A percentile compares a stretch with the other conserved stretches of the same genome.
These are phyloP conservation scores for Acanthamoeba sp. DNA, from an alignment of 208 protist genomes.

Conservation along the genomic window DNA sequence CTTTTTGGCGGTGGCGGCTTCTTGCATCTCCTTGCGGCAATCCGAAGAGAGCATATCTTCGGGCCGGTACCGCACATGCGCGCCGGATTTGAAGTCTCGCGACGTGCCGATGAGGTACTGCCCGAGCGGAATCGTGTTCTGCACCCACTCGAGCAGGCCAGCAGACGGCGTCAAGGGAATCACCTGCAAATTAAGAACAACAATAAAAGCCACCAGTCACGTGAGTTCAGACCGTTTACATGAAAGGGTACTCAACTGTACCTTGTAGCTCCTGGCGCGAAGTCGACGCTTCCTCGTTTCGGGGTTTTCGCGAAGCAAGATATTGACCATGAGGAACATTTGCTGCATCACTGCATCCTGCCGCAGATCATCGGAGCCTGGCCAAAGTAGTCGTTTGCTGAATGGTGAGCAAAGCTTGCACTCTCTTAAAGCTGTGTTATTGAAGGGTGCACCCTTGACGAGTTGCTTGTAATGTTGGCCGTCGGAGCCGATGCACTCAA, in stretches of 20 bases:
- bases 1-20: slow-evolving; percentile 49
- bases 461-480: slow-evolving; percentile 92
- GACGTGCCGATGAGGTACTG: slow-evolving; percentile 91
- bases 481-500: slow-evolving; percentile 92
- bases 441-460: slow-evolving; percentile 88
- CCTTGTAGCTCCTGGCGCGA: slow-evolving; percentile 94
- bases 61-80: slow-evolving; percentile 65
- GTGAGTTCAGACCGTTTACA: no score
- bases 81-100: slow-evolving; percentile 23
- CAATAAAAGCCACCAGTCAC: no score
- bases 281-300: slow-evolving; percentile 80
- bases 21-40: slow-evolving; percentile 70
- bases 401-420: no score
- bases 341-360: slow-evolving; percentile 98
- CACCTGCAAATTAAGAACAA: slow-evolving; percentile 74
- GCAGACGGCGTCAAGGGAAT: slow-evolving; percentile 92
- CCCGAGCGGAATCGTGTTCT: slow-evolving; percentile 93
- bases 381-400: neutral
- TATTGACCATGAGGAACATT: slow-evolving; percentile 93
- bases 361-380: slow-evolving; percentile 94
- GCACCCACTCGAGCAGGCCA: slow-evolving; percentile 95
- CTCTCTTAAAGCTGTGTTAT: no score
- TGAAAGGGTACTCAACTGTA: slow-evolving; percentile 88
- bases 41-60: slow-evolving; percentile 35
- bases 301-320: slow-evolving; percentile 85